Evolutionary conservation across 2,329 filamentous ascomycete genomes (phyloP).

Genomic region (Fusarium napiforme): DNA sequence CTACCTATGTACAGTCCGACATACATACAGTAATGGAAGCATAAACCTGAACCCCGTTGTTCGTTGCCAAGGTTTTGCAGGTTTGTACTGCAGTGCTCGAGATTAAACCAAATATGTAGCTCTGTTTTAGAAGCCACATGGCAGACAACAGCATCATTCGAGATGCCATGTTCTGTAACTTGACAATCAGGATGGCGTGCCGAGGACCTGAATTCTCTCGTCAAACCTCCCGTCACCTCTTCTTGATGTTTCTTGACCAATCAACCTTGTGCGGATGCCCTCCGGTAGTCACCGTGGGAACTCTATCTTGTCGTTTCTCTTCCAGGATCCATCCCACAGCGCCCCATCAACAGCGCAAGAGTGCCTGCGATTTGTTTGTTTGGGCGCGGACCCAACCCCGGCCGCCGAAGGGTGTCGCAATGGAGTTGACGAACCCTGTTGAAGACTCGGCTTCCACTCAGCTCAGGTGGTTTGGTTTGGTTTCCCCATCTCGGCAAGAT

Average conservation of each 20-base stretch:
- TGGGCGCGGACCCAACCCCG: constrained; percentile 27
- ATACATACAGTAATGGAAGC: neutral
- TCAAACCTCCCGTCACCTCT: neutral
- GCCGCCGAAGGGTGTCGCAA: constrained; percentile 25
- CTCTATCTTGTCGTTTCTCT: constrained; percentile 28
- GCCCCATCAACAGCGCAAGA: neutral
- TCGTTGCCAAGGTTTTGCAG: neutral
- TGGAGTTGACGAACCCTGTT: constrained; percentile 19
- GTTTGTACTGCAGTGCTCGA: too few species aligned
- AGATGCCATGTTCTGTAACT: neutral
- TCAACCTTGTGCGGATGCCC: constrained; percentile 14
- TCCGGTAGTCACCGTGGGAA: constrained; percentile 23
- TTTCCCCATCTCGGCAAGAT: constrained; percentile 13
- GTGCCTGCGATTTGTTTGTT: constrained; percentile 14
- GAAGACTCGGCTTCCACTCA: constrained; percentile 11
- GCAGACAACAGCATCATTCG: neutral
- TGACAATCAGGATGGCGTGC: constrained; percentile 16
- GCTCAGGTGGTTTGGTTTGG: neutral
- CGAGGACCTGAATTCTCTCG: neutral
- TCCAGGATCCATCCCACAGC: neutral
- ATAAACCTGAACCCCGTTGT: neutral
- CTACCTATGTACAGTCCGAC: neutral
- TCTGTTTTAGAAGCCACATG: neutral
- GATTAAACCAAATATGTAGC: neutral
- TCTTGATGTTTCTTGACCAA: constrained; percentile 6